These are phyloP conservation scores for Acephala macrosclerotiorum DNA, from an alignment of 2,329 filamentous ascomycete genomes.

Conservation along the genomic window DNA sequence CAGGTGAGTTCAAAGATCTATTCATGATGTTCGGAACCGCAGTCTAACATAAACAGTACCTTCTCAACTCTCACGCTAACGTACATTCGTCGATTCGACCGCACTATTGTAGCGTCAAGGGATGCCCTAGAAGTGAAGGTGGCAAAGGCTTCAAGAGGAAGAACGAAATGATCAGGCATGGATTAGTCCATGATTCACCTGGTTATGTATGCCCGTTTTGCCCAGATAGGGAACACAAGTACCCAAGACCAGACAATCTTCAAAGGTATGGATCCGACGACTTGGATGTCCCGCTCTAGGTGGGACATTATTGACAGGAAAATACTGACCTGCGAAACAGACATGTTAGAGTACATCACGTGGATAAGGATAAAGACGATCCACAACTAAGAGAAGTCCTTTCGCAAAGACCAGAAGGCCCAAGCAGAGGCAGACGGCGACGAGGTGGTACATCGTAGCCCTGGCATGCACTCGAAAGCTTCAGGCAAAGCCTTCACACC, in stretches of 20 bases:
- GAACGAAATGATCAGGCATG: conserved; percentile 78
- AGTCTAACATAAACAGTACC: conserved; percentile 52
- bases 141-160: conserved; percentile 76
- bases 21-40: background rate
- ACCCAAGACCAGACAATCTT: conserved; percentile 93
- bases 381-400: conserved; percentile 82
- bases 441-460: conserved; percentile 46
- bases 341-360: conserved; percentile 91
- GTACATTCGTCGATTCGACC: conserved; percentile 71
- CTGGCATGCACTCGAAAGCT: background rate
- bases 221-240: conserved; percentile 90
- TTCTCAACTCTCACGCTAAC: conserved; percentile 81
- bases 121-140: conserved; percentile 67
- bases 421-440: conserved; percentile 79
- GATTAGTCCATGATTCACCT: conserved; percentile 91
- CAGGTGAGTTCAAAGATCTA: conserved; percentile 53
- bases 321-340: conserved; percentile 51
- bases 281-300: background rate
- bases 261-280: conserved; percentile 70
- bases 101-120: conserved; percentile 69
- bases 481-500: background rate
- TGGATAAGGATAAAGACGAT: conserved; percentile 90
- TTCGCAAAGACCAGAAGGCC: conserved; percentile 84
- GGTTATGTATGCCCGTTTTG: conserved; percentile 98
- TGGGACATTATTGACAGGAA: background rate